Conservation (phyloP, 495 filamentous ascomycete species). For the Lophium mytilinum region DNA sequence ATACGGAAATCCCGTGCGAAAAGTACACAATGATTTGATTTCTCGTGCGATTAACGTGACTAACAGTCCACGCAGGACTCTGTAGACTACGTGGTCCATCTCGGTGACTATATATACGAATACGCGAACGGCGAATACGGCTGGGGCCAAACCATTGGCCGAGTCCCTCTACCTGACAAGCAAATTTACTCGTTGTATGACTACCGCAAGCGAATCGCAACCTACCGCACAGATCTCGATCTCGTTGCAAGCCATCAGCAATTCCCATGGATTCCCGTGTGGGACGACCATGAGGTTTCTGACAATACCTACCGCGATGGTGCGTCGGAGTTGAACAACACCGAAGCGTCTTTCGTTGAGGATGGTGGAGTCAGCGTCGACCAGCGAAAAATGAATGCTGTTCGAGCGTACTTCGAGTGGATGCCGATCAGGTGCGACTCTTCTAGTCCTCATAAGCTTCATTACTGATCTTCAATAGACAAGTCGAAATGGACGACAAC, state of each 20-base stretch:
- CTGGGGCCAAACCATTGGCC: constrained; percentile 43
- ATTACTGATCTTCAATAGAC: constrained; percentile 31
- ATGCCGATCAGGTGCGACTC: constrained; percentile 35
- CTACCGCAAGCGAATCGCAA: constrained; percentile 53
- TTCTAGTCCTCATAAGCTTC: not conserved
- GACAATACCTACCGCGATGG: constrained; percentile 56
- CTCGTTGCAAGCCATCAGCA: constrained; percentile 47
- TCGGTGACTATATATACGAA: constrained; percentile 67
- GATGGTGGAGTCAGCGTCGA: constrained; percentile 54
- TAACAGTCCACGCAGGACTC: constrained; percentile 35
- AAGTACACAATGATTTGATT: constrained; percentile 23
- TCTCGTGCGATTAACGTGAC: not conserved
- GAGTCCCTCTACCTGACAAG: constrained; percentile 47
- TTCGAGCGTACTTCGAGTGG: constrained; percentile 67
- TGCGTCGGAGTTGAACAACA: constrained; percentile 47
- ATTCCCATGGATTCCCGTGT: constrained; percentile 61
- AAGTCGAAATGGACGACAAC: constrained; percentile 62
- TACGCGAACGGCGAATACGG: constrained; percentile 50
- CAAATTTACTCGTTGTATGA: constrained; percentile 47
- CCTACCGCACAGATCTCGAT: constrained; percentile 56
- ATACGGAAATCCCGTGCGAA: constrained; percentile 56
- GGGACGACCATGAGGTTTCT: constrained; percentile 65
- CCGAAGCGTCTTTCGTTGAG: constrained; percentile 50
- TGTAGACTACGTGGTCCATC: constrained; percentile 57
- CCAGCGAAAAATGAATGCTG: constrained; percentile 61